Base-by-base conservation (phyloP, 2,329 filamentous ascomycete species). In the Fusarium illudens region DNA sequence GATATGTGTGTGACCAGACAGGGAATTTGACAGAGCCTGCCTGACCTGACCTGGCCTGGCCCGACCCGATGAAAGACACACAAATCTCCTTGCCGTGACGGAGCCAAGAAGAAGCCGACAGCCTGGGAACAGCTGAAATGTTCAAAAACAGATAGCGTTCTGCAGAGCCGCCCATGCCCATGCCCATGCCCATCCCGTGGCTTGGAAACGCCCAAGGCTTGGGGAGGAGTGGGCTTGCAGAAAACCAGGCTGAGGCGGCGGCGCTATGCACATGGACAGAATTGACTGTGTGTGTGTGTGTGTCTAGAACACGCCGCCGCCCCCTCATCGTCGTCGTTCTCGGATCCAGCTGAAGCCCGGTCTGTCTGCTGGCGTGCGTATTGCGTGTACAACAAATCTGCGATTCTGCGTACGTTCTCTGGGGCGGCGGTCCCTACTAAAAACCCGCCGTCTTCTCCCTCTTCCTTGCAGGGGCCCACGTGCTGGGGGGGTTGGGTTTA, bases 91-190 rank as follows among this genome's bases (percentile, higher is more conserved):
- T 36, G 17, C n/a, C 22, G 10, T 20, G n/a, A 53, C 50, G 50
- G 50, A 53, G 50, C 50, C 27, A 36, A 53, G 36, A 39, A 22
- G 22, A 27, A 27, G 25, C 25, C 25, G 25, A 27, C 25, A 27
- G 25, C 25, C 25, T 27, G 25, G 25, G 25, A 27, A 27, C 9
- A 44, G 39, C 39, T 44, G 39, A 44, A 44, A 44, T 17, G 22
- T 22, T 44, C 39, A 27, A 44, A 27, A 44, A 44, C 29, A 49
- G 44, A 49, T 49, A 49, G 44, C 44, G 29, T 17, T 29, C 25
- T 49, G 44, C 44, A 49, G 44, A 49, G 44, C 44, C 44, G 27
- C 44, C 44, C 27, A 49, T 49, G n/a, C n/a, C n/a, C n/a, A n/a
- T n/a, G n/a, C n/a, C n/a, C n/a, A n/a, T n/a, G n/a, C n/a, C n/a